Evolutionary conservation across 768 basidiomycete species (phyloP).

Genomic region (Tubosaeta sp.): DNA sequence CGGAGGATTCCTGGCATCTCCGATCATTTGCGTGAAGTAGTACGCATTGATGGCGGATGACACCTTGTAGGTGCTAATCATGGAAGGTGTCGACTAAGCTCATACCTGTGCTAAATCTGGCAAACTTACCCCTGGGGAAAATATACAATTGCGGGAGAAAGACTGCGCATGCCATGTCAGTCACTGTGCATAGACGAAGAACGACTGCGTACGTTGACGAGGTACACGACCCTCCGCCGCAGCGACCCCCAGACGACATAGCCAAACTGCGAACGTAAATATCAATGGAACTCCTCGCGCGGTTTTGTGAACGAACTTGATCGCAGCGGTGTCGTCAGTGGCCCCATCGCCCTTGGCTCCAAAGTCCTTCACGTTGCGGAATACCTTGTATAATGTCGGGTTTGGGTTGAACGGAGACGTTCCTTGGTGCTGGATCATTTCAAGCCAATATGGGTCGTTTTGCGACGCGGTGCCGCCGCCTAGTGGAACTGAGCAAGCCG

Average conservation of each 20-base stretch:
- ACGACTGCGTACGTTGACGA: constrained; percentile 46
- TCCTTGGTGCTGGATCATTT: constrained; percentile 68
- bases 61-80: constrained; percentile 58
- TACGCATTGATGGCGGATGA: constrained; percentile 61
- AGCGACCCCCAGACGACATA: constrained; percentile 58
- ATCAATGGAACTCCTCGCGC: constrained; percentile 1
- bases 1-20: constrained; percentile 65
- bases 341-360: constrained; percentile 59
- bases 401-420: constrained; percentile 61
- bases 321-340: constrained; percentile 71
- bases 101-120: background rate
- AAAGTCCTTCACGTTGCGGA: constrained; percentile 68
- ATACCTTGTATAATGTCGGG: constrained; percentile 56
- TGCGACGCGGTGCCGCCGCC: constrained; percentile 44
- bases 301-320: constrained; percentile 44
- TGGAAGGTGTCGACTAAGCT: constrained; percentile 1
- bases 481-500: constrained; percentile 44
- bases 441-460: constrained; percentile 57
- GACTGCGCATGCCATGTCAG: constrained; percentile 3
- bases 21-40: constrained; percentile 76
- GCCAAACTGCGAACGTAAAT: constrained; percentile 43
- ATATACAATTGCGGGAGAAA: constrained; percentile 68
- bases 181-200: background rate
- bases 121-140: constrained; percentile 60
- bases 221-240: constrained; percentile 43